A percentile compares a stretch with the other conserved stretches of the same genome.
Conservation (phyloP, 139 green algal genomes). For the Dunaliella sp. region DNA sequence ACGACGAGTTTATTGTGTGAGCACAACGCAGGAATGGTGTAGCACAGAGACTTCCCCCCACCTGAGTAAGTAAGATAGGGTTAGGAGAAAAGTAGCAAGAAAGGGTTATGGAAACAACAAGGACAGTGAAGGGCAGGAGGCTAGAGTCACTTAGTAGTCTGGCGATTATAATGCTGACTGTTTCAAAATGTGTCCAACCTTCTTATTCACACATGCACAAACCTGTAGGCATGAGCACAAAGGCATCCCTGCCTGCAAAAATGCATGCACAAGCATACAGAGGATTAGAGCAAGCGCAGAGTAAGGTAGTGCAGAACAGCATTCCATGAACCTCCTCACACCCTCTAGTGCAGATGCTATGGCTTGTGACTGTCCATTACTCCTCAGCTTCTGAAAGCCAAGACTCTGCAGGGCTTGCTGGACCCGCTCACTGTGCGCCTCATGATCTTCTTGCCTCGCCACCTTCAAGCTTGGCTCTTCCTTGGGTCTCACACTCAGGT, state of each 20-base stretch:
- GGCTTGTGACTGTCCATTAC: background rate
- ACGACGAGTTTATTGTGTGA: constrained; percentile 22
- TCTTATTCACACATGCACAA: too few relatives aligned
- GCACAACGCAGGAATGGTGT: constrained; percentile 39
- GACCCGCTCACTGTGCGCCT: background rate
- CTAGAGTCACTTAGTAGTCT: background rate
- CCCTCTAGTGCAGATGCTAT: background rate
- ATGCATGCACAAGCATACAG: background rate
- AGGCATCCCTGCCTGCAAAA: constrained; percentile 25
- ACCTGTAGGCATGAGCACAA: constrained; percentile 51
- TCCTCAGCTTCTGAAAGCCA: background rate
- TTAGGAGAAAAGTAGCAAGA: background rate
- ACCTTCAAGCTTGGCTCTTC: background rate
- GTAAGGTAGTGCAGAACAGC: background rate
- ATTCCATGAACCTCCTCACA: background rate
- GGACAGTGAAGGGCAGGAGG: background rate
- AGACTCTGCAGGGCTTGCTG: background rate
- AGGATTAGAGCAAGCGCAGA: background rate
- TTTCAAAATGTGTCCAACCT: background rate
- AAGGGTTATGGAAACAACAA: background rate
- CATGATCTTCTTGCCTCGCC: background rate
- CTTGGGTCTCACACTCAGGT: background rate
- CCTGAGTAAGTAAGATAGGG: constrained; percentile 42
- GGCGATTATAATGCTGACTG: background rate
- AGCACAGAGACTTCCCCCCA: constrained; percentile 84